Base-by-base conservation (phyloP, 768 basidiomycete species). In the Chalciporus piperatus region DNA sequence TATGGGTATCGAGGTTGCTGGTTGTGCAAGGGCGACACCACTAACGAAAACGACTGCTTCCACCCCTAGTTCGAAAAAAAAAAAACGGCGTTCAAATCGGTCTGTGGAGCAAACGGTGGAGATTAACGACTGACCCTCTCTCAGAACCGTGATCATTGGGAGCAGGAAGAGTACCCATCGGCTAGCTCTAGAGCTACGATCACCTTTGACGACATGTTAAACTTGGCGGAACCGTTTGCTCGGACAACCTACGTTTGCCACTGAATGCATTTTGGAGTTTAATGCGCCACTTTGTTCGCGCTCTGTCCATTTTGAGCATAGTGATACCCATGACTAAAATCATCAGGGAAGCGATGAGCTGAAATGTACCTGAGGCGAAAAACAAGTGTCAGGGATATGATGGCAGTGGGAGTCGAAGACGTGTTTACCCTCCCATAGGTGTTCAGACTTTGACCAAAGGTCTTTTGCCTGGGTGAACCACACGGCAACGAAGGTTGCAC, bases 21-120 rank as follows among this genome's bases (percentile, higher is more conserved):
- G 74, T 61, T 91, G 80, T 28, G 86, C 87, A 45, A 98, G 84
- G 4, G 94, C 86, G 30, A 98, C 93, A 45, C 94, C 93, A 4
- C 94, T 91, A 32, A 97, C 92, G 63, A 98, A 97, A 54, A 98
- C 77, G 51, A 97, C 87, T 1, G 89, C 93, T 68, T 98, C 95
- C 54, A 98, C 75, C 42, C 85, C 84, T 86, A 41, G 56, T 16
- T 33, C 30, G 7, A 35, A 41, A 3, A 16, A 17, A n/a, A 13
- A 35, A 51, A 40, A 2, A 14, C 22, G 9, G 28, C 5, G 9
- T 17, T 3, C 12, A 23, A 1, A 28, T 17, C 8, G 16, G 42
- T 42, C 25, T 25, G 30, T 20, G 16, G 3, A 23, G 10, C 25
- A n/a, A 20, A 27, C 17, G 14, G n/a, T 19, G 14, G 27, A 41